Evolutionary conservation across 2,329 filamentous ascomycete species (phyloP).

Genomic region (Aspergillus ochraceus): DNA sequence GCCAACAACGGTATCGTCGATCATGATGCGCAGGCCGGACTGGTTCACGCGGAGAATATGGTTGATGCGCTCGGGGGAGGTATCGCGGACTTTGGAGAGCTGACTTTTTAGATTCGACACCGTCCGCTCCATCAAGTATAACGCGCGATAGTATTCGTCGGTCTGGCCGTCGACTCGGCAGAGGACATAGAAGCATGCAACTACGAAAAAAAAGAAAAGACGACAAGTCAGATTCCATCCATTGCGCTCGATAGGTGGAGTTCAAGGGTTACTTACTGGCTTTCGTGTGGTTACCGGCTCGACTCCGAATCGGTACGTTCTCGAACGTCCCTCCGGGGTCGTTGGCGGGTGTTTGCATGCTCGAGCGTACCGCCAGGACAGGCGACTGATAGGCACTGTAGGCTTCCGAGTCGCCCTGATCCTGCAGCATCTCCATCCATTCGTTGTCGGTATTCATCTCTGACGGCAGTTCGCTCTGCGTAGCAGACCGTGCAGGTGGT

Average conservation of each 20-base stretch:
- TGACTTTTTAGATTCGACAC: conserved; percentile 68
- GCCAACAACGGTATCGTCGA: conserved; percentile 82
- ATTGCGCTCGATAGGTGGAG: too few relatives aligned
- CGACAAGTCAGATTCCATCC: too few relatives aligned
- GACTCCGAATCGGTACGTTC: not conserved
- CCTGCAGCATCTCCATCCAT: not conserved
- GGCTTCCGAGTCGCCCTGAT: too few relatives aligned
- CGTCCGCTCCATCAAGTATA: conserved; percentile 76
- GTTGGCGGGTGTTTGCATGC: not conserved
- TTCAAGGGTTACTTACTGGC: not conserved
- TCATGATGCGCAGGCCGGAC: conserved; percentile 72
- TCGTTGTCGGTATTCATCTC: not conserved
- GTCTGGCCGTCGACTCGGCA: conserved; percentile 36
- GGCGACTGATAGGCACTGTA: not conserved
- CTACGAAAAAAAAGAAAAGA: not conserved
- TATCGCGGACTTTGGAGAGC: conserved; percentile 54
- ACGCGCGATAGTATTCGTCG: conserved; percentile 69
- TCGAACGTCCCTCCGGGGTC: not conserved
- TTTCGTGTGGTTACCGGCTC: not conserved
- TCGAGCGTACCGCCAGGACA: not conserved
- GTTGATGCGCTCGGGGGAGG: not conserved
- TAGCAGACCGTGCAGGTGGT: not conserved
- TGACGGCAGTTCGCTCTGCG: not conserved
- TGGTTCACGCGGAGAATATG: conserved; percentile 61
- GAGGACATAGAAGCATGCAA: not conserved